Percentiles rank a stretch among this genome's conserved stretches.
phyloP scores from a whole-genome alignment of 768 basidiomycete genomes.

The Calocybe gangraenosa region DNA sequence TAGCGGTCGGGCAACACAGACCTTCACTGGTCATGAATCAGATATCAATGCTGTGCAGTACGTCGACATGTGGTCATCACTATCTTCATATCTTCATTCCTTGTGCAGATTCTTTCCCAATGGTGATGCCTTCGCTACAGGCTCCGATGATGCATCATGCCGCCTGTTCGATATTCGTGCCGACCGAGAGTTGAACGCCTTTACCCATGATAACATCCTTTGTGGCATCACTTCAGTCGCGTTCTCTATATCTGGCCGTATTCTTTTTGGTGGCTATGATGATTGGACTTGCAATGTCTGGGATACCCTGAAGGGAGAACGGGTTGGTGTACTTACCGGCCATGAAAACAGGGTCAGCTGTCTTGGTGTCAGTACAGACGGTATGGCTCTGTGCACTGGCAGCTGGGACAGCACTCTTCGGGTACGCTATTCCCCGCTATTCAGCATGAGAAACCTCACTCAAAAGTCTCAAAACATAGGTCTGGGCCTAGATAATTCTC shows the following conservation, averaged over 20 bases:
- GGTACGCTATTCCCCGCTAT: slow-evolving; percentile 43
- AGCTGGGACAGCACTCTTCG: slow-evolving; percentile 97
- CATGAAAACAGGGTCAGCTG: slow-evolving; percentile 99
- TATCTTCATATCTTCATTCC: slow-evolving; percentile 8
- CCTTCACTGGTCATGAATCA: slow-evolving; percentile 97
- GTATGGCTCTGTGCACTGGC: slow-evolving; percentile 98
- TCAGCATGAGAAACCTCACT: slow-evolving; percentile 9
- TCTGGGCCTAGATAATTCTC: slow-evolving; percentile 67
- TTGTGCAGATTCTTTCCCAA: slow-evolving; percentile 92
- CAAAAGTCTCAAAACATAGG: slow-evolving; percentile 36
- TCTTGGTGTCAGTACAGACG: slow-evolving; percentile 92
- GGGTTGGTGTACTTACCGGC: slow-evolving; percentile 94
- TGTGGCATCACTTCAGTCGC: slow-evolving; percentile 99
- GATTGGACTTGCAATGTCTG: slow-evolving; percentile 99
- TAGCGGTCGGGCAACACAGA: slow-evolving; percentile 95
- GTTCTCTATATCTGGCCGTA: slow-evolving; percentile 95
- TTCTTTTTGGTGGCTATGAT: slow-evolving; percentile 98
- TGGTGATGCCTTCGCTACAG: slow-evolving; percentile 97
- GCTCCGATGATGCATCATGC: slow-evolving; percentile 98
- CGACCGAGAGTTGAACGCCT: slow-evolving; percentile 94
- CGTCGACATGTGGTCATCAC: slow-evolving; percentile 28
- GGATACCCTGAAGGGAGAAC: slow-evolving; percentile 98
- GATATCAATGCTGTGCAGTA: slow-evolving; percentile 99
- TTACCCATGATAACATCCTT: slow-evolving; percentile 97
- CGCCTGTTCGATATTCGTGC: slow-evolving; percentile 97